phyloP scores from a whole-genome alignment of 345 rosid genomes.

The Salix arbutifolia region DNA sequence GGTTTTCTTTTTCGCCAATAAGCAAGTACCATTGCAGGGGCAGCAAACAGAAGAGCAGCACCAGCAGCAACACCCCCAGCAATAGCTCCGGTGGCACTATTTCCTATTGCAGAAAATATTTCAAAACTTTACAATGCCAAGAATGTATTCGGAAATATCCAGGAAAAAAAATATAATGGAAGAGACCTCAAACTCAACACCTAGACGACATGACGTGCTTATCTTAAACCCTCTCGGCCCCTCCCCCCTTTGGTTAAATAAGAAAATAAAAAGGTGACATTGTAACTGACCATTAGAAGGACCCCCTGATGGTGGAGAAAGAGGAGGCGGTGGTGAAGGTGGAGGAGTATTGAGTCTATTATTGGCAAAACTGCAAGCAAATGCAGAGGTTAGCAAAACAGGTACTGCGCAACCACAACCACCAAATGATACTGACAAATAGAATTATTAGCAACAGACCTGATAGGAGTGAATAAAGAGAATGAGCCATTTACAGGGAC shows the following conservation, averaged over 20 bases:
- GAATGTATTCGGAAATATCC: not conserved
- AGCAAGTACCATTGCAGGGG: slow-evolving; percentile 81
- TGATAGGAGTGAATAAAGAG: slow-evolving; percentile 62
- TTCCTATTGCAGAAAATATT: slow-evolving; percentile 39
- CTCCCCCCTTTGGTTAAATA: not conserved
- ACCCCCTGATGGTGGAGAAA: slow-evolving; percentile 26
- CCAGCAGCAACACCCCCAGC: slow-evolving; percentile 99
- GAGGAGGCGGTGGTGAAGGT: slow-evolving; percentile 53
- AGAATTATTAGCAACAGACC: slow-evolving; percentile 42
- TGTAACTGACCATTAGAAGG: slow-evolving; percentile 47
- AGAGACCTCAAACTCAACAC: not conserved
- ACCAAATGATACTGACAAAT: not conserved
- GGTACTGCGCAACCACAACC: slow-evolving; percentile 3
- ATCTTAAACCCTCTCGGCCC: not conserved
- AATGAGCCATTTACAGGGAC: slow-evolving; percentile 81
- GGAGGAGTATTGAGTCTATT: slow-evolving; percentile 29
- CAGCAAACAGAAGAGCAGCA: slow-evolving; percentile 89
- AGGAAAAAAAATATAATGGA: not conserved
- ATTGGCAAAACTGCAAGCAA: slow-evolving; percentile 52
- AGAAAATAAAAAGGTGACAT: slow-evolving; percentile 4
- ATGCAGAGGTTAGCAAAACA: slow-evolving; percentile 24
- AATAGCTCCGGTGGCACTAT: slow-evolving; percentile 68
- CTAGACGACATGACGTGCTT: not conserved
- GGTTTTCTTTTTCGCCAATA: slow-evolving; percentile 70
- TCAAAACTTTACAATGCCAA: slow-evolving; percentile 1